phyloP scores from a whole-genome alignment of 495 filamentous ascomycete genomes.

The Hypoxylon perforatum region DNA sequence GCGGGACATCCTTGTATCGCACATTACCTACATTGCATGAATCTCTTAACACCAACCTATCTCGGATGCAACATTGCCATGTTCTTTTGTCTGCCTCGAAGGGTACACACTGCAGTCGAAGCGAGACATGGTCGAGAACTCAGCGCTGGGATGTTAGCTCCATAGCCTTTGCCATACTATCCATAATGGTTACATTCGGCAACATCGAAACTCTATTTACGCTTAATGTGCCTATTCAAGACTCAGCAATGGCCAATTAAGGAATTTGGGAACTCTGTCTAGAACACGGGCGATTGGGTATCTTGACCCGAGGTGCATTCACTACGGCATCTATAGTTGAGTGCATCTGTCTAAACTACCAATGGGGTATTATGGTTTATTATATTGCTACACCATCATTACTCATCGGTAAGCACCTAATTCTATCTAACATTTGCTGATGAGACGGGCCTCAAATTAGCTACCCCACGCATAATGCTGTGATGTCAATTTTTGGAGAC shows the following conservation, averaged over 20 bases:
- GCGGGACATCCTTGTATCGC: conserved; percentile 24
- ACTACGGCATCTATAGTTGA: too few relatives aligned
- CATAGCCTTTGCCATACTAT: background rate
- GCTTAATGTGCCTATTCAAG: background rate
- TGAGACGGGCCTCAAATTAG: background rate
- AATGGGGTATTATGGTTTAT: too few relatives aligned
- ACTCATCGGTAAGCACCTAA: too few relatives aligned
- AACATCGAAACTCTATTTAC: conserved; percentile 1
- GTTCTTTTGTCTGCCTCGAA: conserved; percentile 6
- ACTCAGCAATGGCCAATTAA: background rate
- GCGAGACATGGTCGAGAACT: background rate
- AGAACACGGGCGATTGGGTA: background rate
- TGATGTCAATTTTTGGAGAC: background rate
- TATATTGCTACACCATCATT: too few relatives aligned
- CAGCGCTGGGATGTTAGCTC: conserved; percentile 2
- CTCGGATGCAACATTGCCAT: conserved; percentile 22
- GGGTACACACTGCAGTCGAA: conserved; percentile 15
- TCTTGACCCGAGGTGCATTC: too few relatives aligned
- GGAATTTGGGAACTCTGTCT: background rate
- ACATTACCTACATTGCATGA: conserved; percentile 12
- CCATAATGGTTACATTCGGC: background rate
- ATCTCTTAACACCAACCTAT: conserved; percentile 20
- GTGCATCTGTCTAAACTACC: too few relatives aligned
- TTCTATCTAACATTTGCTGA: too few relatives aligned
- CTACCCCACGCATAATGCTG: too few relatives aligned